Evolutionary conservation across 371 early-diverging fungal species (phyloP).

Genomic region (Apophysomyces trapeziformis): DNA sequence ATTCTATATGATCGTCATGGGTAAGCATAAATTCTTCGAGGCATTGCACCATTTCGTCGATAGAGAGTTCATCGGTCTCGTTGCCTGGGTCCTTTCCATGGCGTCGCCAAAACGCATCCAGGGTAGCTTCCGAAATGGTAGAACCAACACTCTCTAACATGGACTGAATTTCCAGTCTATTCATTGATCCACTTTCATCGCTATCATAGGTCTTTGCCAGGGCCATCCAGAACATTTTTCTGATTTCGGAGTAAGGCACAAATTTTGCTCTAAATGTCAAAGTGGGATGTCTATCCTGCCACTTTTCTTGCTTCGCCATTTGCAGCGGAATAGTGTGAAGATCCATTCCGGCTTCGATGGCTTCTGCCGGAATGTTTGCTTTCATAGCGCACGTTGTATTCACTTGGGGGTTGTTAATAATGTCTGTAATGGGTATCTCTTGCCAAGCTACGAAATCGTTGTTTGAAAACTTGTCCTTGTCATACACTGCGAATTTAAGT

Average conservation of each 20-base stretch:
- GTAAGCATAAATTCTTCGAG: constrained; percentile 59
- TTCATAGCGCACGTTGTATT: constrained; percentile 4
- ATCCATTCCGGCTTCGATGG: constrained; percentile 54
- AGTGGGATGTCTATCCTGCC: constrained; percentile 44
- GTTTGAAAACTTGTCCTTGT: constrained; percentile 74
- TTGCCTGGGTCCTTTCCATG: constrained; percentile 58
- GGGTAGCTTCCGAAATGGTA: constrained; percentile 69
- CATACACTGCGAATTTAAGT: constrained; percentile 75
- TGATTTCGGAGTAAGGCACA: constrained; percentile 65
- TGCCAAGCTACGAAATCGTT: constrained; percentile 74
- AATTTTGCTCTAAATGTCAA: constrained; percentile 65
- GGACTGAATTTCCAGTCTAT: constrained; percentile 68
- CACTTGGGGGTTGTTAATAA: constrained; percentile 28
- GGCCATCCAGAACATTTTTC: constrained; percentile 77
- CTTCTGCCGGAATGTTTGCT: constrained; percentile 22
- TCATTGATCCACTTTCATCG: constrained; percentile 55
- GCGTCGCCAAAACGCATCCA: constrained; percentile 65
- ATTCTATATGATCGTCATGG: constrained; percentile 22
- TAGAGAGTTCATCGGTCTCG: constrained; percentile 63
- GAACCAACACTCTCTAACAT: constrained; percentile 80
- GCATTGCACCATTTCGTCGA: constrained; percentile 67
- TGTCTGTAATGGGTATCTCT: constrained; percentile 48
- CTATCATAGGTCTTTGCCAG: constrained; percentile 71
- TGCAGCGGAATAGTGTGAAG: constrained; percentile 41
- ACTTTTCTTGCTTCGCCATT: constrained; percentile 40